phyloP scores from a whole-genome alignment of 805 yeast species.

The Pichia pseudocactophila region DNA sequence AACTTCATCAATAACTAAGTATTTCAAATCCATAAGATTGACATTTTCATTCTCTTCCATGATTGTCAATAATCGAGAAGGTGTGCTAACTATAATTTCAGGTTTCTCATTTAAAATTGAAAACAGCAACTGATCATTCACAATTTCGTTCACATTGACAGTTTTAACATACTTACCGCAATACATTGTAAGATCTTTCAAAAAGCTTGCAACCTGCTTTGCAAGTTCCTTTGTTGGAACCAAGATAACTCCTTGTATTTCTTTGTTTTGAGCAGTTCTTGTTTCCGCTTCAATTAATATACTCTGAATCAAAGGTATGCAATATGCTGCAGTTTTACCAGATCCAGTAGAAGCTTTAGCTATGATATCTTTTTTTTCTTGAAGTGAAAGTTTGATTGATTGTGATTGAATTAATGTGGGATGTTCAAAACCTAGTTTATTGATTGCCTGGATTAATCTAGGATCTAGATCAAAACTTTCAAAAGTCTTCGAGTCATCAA shows the following conservation, averaged over 20 bases:
- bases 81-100: constrained; percentile 79
- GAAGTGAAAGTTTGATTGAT: constrained; percentile 86
- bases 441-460: constrained; percentile 75
- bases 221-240: constrained; percentile 94
- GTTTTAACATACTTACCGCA: constrained; percentile 58
- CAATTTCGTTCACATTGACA: constrained; percentile 54
- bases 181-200: constrained; percentile 58
- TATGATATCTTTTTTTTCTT: constrained; percentile 83
- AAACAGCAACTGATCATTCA: constrained; percentile 60
- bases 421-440: constrained; percentile 65
- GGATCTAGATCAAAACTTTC: constrained; percentile 75
- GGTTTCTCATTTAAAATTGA: constrained; percentile 69
- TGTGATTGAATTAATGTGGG: constrained; percentile 89
- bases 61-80: constrained; percentile 57
- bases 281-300: constrained; percentile 39
- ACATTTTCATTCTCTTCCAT: constrained; percentile 40
- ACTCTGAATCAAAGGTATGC: constrained; percentile 77
- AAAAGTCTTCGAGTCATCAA: constrained; percentile 65
- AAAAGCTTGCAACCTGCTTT: constrained; percentile 68
- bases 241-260: constrained; percentile 54
- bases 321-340: constrained; percentile 89
- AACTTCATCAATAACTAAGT: constrained; percentile 88
- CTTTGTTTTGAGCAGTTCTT: constrained; percentile 12
- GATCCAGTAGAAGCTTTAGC: constrained; percentile 95
- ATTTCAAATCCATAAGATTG: constrained; percentile 48